A percentile compares a stretch with the other conserved stretches of the same genome.
These are phyloP conservation scores for Apiotrichum sp. DNA, from an alignment of 1,284 basidiomycete genomes.

Conservation along the genomic window DNA sequence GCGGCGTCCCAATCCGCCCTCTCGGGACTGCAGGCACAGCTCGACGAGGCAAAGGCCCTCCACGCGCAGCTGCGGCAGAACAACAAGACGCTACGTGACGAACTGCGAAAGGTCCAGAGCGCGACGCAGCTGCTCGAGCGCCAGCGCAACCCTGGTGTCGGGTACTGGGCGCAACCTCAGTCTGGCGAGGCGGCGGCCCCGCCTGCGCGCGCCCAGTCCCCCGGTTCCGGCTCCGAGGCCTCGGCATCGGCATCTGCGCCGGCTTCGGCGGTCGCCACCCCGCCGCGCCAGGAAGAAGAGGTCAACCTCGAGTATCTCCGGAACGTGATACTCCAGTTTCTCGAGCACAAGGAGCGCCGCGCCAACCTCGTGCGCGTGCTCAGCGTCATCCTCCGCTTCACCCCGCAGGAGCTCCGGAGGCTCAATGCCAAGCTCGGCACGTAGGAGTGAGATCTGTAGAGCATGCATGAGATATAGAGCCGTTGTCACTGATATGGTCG, in stretches of 20 bases:
- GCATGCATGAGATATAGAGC: too few species aligned
- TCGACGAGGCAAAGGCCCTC: conserved; percentile 42
- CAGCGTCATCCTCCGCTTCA: conserved; percentile 84
- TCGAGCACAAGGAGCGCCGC: conserved; percentile 83
- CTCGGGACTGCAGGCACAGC: conserved; percentile 37
- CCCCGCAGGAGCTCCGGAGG: conserved; percentile 82
- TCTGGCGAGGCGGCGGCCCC: too few species aligned
- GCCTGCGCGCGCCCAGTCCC: too few species aligned
- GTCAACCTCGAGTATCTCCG: conserved; percentile 91
- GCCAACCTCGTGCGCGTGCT: conserved; percentile 83
- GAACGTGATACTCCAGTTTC: conserved; percentile 88
- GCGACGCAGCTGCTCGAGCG: conserved; percentile 81
- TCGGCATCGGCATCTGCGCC: too few species aligned
- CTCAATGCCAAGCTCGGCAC: conserved; percentile 61
- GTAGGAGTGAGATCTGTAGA: conserved; percentile 6
- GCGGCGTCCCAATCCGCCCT: conserved; percentile 36
- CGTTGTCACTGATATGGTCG: too few species aligned
- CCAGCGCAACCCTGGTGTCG: conserved; percentile 84
- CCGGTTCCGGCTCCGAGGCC: too few species aligned
- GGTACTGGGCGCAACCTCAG: conserved; percentile 63
- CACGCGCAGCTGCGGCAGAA: conserved; percentile 27
- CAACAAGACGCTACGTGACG: conserved; percentile 84
- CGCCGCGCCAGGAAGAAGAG: conserved; percentile 58
- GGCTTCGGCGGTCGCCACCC: not conserved
- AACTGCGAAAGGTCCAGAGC: conserved; percentile 84